Percentiles rank a stretch among this genome's conserved stretches.
phyloP scores from a whole-genome alignment of 2,329 filamentous ascomycete species.

The Diaporthe ilicicola region DNA sequence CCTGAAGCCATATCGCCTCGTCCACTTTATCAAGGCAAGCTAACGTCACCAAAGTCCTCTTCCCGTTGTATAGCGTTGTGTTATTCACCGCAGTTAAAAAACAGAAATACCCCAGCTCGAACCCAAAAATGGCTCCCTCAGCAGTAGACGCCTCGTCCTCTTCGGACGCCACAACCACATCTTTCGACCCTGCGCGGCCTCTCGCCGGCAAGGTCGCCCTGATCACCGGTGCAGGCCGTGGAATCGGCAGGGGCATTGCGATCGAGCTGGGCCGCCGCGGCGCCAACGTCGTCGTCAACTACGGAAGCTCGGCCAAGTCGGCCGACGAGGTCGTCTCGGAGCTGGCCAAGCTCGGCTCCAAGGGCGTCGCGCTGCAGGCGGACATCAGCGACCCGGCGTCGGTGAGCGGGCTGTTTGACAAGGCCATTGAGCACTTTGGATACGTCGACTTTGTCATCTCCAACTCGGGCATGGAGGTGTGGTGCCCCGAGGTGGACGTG shows the following conservation, averaged over 20 bases:
- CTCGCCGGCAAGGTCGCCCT: constrained; percentile 64
- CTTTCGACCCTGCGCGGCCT: constrained; percentile 44
- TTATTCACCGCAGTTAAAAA: neutral
- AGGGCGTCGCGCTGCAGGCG: constrained; percentile 68
- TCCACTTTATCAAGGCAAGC: neutral
- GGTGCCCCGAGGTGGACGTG: constrained; percentile 75
- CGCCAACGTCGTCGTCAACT: constrained; percentile 73
- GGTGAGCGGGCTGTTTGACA: constrained; percentile 70
- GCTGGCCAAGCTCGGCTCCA: constrained; percentile 64
- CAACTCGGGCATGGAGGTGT: constrained; percentile 76
- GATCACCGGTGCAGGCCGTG: constrained; percentile 71
- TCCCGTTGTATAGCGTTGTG: neutral
- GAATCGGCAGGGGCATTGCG: constrained; percentile 73
- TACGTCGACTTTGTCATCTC: constrained; percentile 77
- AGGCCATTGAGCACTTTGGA: constrained; percentile 72
- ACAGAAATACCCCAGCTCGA: neutral
- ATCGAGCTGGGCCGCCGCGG: constrained; percentile 73
- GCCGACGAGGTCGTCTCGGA: constrained; percentile 66
- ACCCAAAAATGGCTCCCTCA: constrained; percentile 40
- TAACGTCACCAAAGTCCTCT: neutral
- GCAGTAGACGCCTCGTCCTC: constrained; percentile 33
- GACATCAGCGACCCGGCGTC: constrained; percentile 69
- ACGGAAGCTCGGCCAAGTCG: constrained; percentile 61
- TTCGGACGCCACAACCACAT: constrained; percentile 23
- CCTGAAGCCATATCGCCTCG: neutral